These are phyloP conservation scores for Trametes polyzona DNA, from an alignment of 1,284 basidiomycete species.

Conservation along the genomic window DNA sequence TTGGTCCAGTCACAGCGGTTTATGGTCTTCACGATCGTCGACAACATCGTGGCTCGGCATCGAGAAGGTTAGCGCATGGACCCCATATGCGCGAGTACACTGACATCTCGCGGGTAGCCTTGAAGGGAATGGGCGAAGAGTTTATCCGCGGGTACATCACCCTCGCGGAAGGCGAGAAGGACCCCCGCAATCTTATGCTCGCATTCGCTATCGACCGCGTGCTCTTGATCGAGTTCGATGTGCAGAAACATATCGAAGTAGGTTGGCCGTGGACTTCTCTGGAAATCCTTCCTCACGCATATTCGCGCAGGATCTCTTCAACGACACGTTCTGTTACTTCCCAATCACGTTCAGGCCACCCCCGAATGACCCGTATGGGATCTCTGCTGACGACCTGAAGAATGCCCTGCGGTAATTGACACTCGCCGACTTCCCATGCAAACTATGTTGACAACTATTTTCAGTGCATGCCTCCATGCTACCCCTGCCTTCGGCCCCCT, in stretches of 20 bases:
- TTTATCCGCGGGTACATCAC: constrained; percentile 81
- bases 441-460: neutral
- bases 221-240: constrained; percentile 88
- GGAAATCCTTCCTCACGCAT: neutral
- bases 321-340: constrained; percentile 98
- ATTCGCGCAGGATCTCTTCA: constrained; percentile 78
- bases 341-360: constrained; percentile 97
- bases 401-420: constrained; percentile 63
- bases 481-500: constrained; percentile 84
- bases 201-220: constrained; percentile 89
- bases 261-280: constrained; percentile 27
- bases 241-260: constrained; percentile 77
- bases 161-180: constrained; percentile 94
- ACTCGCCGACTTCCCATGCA: neutral
- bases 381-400: constrained; percentile 88
- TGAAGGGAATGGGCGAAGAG: constrained; percentile 72
- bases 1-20: constrained; percentile 86
- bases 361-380: constrained; percentile 93
- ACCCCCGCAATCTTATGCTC: constrained; percentile 92
- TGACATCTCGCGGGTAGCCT: constrained; percentile 43
- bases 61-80: constrained; percentile 61
- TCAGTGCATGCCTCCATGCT: constrained; percentile 68
- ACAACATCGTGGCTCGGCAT: constrained; percentile 78
- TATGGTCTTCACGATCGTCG: constrained; percentile 82
- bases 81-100: too few relatives aligned